Conservation (phyloP, 2,329 filamentous ascomycete species). For the Fusarium acutatum region DNA sequence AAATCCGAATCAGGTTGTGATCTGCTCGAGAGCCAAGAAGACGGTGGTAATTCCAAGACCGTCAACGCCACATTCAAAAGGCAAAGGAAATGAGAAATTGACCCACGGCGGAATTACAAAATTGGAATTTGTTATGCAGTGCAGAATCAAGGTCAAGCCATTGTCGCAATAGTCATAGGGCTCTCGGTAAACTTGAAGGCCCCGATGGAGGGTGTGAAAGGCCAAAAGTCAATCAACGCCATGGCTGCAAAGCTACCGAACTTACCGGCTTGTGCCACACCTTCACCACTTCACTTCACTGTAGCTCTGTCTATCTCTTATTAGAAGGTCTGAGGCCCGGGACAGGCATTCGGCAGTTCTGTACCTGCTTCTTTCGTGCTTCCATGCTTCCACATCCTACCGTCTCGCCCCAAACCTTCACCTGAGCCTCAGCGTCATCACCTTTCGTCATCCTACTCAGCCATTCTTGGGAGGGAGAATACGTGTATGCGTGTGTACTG, state of each 20-base stretch:
- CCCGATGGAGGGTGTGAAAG: slow-evolving; percentile 28
- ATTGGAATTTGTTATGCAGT: not conserved
- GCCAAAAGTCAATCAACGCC: not conserved
- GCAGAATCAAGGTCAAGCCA: not conserved
- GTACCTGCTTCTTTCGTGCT: slow-evolving; percentile 31
- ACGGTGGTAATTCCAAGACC: not conserved
- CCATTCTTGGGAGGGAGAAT: not conserved
- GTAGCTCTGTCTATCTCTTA: not conserved
- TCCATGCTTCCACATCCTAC: slow-evolving; percentile 3
- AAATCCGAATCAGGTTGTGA: slow-evolving; percentile 5
- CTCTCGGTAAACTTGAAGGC: slow-evolving; percentile 18
- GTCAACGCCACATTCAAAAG: slow-evolving; percentile 11
- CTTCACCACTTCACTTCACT: not conserved
- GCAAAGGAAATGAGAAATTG: slow-evolving; percentile 14
- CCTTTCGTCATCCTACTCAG: slow-evolving; percentile 29
- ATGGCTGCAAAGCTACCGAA: slow-evolving; percentile 1
- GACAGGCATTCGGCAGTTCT: slow-evolving; percentile 26
- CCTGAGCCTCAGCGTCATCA: not conserved
- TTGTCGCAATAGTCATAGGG: not conserved
- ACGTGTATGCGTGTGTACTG: not conserved
- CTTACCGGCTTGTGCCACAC: slow-evolving; percentile 21
- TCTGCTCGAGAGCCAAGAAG: not conserved
- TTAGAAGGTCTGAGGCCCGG: slow-evolving; percentile 2
- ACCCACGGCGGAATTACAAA: not conserved
- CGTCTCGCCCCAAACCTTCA: not conserved